Evolutionary conservation across 495 filamentous ascomycete genomes (phyloP), one percentile per base, ranked within the genome.

Genomic region (Aspergillus diversus): DNA sequence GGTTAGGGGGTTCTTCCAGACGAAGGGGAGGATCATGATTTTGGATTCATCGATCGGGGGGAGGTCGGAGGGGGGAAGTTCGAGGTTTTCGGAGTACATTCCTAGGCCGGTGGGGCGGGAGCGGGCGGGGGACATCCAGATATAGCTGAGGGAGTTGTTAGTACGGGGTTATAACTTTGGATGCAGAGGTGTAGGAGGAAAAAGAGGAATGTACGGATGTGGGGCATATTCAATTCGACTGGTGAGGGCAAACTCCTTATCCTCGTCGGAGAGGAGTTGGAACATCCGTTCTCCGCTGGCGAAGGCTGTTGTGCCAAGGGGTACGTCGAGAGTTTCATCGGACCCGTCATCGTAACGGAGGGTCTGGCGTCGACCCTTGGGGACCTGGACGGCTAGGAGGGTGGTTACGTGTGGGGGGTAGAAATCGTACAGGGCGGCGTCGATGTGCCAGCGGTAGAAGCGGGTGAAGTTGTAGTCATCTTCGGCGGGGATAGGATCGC

Each of bases 381-480:
- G 89, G 1, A 92, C 88, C 31, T 76, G 75, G 1, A 91, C 88
- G 4, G 89, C 89, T 53, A 91, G 70, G 7, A 92, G 78, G 0
- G 87, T 86, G 0, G 89, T 92, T 8, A 89, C 89, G 34, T 85
- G 76, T 3, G 89, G 87, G 3, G 89, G 89, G 35, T 90, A 83
- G 16, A 90, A 79, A 12, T 83, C 89, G 69, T 92, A 92, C 4
- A 91, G 77, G 7, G 89, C 89, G 9, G 89, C 89, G 69, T 92
- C 89, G 59, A 92, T 91, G 67, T 92, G 89, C 89, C 89, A 92
- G 37, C 89, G 79, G 72, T 89, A 91, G 73, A 91, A 92, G 31
- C 89, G 84, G 5, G 89, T 91, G 71, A 80, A 85, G 48, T 84
- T 81, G 31, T 88, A 77, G 64, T 91, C 88, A 51, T 90, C 85